Base-by-base conservation (phyloP, 768 basidiomycete genomes). In the Nidula microcarpa region DNA sequence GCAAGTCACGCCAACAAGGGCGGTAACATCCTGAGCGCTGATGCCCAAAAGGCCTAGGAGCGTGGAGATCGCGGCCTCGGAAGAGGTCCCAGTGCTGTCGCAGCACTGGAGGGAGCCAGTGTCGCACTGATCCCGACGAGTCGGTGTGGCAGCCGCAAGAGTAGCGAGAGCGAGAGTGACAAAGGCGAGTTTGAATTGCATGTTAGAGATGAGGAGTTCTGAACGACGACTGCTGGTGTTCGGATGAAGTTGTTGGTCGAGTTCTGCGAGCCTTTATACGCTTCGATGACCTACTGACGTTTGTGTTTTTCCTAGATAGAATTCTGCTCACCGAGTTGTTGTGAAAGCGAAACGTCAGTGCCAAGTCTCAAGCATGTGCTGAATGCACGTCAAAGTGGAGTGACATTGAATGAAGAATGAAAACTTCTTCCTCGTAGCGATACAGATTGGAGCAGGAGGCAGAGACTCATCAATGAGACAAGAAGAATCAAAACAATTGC, bases 111-210 rank as follows among this genome's bases (percentile, higher is more conserved):
- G 13, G 23, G 14, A 2, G 4, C 44, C 44, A 8, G 44, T 46
- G 44, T n/a, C 23, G 23, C 44, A 46, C 23, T 46, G 44, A 18
- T 46, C 23, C 44, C 44, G 13, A 23, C 44, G 44, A 23, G 23
- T 23, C 13, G 44, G 44, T 39, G 50, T 51, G 50, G 50, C 50
- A 23, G 30, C 37, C 50, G 50, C 50, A 51, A 51, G 50, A 32
- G 50, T 51, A 14, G 50, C 17, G 37, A 51, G 50, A 37, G 50
- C 50, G 50, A 51, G 35, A 41, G 50, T 43, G 39, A 5, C 34
- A 39, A 43, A 16, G 48, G 48, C 17, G 50, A 51, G 50, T 43
- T 51, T 51, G 50, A 51, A 51, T 51, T 51, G 50, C 50, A 51
- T 51, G 44, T 10, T 46, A 7, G 13, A 14, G 13, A 46, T n/a